Evolutionary conservation across 179 eudicot genomes (phyloP).

Genomic region (Spinacia oleracea): DNA sequence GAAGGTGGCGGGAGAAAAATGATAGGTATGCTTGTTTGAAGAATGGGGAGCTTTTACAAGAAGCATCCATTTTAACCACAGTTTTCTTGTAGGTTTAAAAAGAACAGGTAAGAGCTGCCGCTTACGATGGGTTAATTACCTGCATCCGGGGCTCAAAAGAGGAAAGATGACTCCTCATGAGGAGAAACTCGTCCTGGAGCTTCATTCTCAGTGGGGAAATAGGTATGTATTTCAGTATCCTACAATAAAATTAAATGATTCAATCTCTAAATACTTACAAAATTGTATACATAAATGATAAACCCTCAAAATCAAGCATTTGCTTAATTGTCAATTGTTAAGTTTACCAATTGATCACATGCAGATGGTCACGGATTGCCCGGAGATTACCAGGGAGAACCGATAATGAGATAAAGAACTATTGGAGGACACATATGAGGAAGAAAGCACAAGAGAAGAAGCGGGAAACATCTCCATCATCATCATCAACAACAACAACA

Average conservation of each 20-base stretch:
- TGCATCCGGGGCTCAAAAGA: constrained; percentile 79
- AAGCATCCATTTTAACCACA: constrained; percentile 34
- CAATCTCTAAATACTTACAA: not conserved
- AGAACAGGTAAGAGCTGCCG: constrained; percentile 88
- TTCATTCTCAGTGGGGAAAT: constrained; percentile 89
- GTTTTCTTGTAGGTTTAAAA: constrained; percentile 69
- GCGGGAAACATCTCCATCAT: constrained; percentile 44
- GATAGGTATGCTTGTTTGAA: constrained; percentile 56
- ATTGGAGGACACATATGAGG: constrained; percentile 96
- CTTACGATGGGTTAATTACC: constrained; percentile 89
- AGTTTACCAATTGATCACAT: constrained; percentile 12
- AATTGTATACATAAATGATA: not conserved
- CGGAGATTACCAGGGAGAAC: constrained; percentile 89
- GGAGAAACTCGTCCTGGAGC: constrained; percentile 74
- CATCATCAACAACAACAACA: constrained; percentile 52
- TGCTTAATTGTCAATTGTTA: not conserved
- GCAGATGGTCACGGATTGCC: constrained; percentile 94
- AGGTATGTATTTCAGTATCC: constrained; percentile 45
- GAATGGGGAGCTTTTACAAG: constrained; percentile 35
- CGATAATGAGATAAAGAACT: constrained; percentile 93
- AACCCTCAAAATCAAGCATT: not conserved
- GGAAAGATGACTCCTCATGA: constrained; percentile 90
- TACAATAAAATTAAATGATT: constrained; percentile 4
- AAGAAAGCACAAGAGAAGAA: constrained; percentile 89
- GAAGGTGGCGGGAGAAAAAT: constrained; percentile 95